phyloP scores from a whole-genome alignment of 805 yeast species.

The Geotrichum ghanense region DNA sequence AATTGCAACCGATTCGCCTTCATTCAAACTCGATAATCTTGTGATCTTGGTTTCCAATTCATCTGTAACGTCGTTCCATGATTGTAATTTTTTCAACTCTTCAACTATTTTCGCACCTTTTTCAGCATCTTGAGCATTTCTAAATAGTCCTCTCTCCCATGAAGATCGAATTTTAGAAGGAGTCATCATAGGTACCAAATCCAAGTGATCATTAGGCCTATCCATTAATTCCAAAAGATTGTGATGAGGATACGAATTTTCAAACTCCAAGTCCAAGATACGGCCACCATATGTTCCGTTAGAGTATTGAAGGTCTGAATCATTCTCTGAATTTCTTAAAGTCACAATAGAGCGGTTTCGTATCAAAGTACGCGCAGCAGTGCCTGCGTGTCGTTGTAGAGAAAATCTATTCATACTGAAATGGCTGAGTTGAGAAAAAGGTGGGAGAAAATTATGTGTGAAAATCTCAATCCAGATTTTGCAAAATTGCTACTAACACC shows the following conservation, averaged over 20 bases:
- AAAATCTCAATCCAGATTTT: too few relatives aligned
- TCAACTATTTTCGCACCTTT: neutral
- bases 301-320: neutral
- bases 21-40: constrained; percentile 22
- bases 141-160: neutral
- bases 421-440: too few relatives aligned
- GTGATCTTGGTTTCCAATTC: constrained; percentile 19
- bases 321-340: neutral
- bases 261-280: neutral
- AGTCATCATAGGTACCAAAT: neutral
- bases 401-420: too few relatives aligned
- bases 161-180: neutral
- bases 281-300: constrained; percentile 3
- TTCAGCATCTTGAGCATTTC: neutral
- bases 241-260: neutral
- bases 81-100: neutral
- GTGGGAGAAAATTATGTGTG: too few relatives aligned
- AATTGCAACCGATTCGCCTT: constrained; percentile 43
- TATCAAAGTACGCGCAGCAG: too few relatives aligned
- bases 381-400: too few relatives aligned
- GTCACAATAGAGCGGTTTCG: neutral
- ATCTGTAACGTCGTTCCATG: constrained; percentile 21
- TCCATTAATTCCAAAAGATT: neutral
- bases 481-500: too few relatives aligned
- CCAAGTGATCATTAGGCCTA: neutral